A percentile compares a stretch with the other conserved stretches of the same genome.
phyloP scores from a whole-genome alignment of 2,329 filamentous ascomycete species.

The Botrytis aclada region DNA sequence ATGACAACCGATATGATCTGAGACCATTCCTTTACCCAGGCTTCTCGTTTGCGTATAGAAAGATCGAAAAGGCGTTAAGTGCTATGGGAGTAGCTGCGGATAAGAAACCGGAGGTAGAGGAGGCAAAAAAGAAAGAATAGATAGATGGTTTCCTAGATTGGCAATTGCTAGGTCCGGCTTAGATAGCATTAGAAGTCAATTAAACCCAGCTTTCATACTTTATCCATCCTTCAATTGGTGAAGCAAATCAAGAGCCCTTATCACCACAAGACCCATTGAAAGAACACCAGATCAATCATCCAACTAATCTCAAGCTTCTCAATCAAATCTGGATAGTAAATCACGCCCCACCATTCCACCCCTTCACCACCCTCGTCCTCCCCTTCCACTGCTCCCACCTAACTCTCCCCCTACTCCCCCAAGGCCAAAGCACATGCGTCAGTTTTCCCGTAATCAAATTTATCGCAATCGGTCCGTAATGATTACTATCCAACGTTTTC shows the following conservation, averaged over 20 bases:
- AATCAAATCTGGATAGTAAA: background rate
- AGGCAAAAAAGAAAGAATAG: background rate
- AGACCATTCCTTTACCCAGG: conserved; percentile 53
- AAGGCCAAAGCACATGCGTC: conserved; percentile 69
- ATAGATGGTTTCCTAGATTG: background rate
- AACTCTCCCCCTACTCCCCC: conserved; percentile 54
- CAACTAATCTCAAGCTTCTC: background rate
- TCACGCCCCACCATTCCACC: conserved; percentile 16
- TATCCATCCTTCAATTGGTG: background rate
- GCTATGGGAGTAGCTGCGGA: conserved; percentile 9
- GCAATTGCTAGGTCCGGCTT: background rate
- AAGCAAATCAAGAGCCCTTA: background rate
- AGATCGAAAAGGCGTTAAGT: conserved; percentile 15
- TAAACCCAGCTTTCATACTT: background rate
- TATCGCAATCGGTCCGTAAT: conserved; percentile 79
- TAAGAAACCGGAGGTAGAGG: conserved; percentile 5
- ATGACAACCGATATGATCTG: conserved; percentile 57
- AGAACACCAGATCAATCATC: background rate
- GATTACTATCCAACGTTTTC: conserved; percentile 78
- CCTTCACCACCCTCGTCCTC: conserved; percentile 43
- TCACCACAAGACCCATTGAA: background rate
- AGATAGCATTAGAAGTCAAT: background rate
- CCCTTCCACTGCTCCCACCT: conserved; percentile 52
- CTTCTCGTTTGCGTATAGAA: conserved; percentile 13
- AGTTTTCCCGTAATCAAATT: conserved; percentile 73